These are phyloP conservation scores for Lyophyllum decastes DNA, from an alignment of 768 basidiomycete genomes.

Conservation along the genomic window DNA sequence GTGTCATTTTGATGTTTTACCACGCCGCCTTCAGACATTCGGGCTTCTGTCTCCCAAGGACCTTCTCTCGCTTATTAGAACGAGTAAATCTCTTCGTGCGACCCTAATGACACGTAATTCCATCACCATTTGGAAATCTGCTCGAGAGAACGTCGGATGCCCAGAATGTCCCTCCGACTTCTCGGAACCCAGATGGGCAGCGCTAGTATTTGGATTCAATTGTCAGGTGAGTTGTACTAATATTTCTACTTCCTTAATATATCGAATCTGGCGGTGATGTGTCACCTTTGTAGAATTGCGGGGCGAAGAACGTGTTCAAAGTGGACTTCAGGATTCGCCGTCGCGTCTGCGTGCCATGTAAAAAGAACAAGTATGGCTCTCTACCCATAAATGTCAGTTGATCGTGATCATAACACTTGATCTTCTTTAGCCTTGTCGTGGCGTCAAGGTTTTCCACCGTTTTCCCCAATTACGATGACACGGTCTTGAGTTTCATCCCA, in stretches of 20 bases:
- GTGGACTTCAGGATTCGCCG: neutral
- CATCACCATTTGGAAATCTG: neutral
- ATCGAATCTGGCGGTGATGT: neutral
- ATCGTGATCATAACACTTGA: neutral
- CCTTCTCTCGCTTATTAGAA: neutral
- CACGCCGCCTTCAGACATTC: neutral
- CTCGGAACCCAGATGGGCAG: neutral
- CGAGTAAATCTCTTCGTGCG: neutral
- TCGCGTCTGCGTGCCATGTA: neutral
- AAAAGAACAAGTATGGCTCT: neutral
- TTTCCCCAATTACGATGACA: neutral
- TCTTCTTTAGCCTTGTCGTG: neutral
- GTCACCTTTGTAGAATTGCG: neutral
- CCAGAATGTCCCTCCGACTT: neutral
- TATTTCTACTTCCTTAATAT: neutral
- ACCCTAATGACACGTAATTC: neutral
- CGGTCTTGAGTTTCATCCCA: neutral
- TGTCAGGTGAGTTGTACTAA: neutral
- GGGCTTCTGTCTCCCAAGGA: neutral
- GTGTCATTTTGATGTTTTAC: neutral
- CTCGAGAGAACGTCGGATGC: neutral
- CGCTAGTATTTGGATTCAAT: neutral
- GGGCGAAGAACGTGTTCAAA: neutral
- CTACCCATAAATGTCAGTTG: neutral
- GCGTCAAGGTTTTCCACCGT: neutral